A percentile compares a stretch with the other conserved stretches of the same genome.
Conservation (phyloP, 148 eudicot genomes). For the Tetragonia tetragonoides region DNA sequence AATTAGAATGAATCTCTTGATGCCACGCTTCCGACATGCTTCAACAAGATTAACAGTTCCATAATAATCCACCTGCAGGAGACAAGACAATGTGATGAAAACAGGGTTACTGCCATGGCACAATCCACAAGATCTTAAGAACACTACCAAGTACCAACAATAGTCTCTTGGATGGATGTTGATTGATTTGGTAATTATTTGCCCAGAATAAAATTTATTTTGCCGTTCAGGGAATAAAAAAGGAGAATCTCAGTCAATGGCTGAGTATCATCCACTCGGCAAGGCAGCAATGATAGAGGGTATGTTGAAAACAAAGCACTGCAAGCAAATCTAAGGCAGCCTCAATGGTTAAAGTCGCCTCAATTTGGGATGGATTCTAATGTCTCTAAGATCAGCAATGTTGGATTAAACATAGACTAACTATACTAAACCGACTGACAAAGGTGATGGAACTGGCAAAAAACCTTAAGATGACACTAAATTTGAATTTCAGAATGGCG, state of each 20-base stretch:
- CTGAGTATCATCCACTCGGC: not conserved
- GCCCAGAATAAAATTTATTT: too few relatives aligned
- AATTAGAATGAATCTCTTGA: constrained; percentile 66
- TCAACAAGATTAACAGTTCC: constrained; percentile 93
- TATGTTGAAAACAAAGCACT: too few relatives aligned
- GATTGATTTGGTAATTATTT: too few relatives aligned
- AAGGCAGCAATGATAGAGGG: not conserved
- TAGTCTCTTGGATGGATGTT: too few relatives aligned
- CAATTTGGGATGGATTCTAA: not conserved
- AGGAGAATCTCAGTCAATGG: too few relatives aligned
- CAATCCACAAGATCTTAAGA: not conserved
- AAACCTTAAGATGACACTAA: not conserved
- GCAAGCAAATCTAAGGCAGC: not conserved
- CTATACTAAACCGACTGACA: not conserved
- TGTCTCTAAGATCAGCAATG: too few relatives aligned
- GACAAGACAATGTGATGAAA: not conserved
- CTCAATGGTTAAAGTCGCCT: not conserved
- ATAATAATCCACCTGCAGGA: constrained; percentile 73
- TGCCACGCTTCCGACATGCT: constrained; percentile 78
- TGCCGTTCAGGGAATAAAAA: too few relatives aligned
- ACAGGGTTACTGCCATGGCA: not conserved
- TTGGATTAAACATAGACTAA: too few relatives aligned
- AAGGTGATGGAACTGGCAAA: not conserved
- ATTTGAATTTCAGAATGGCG: too few relatives aligned
- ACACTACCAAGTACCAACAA: not conserved